Evolutionary conservation across 805 yeast species (phyloP), one percentile per base, ranked within the genome.

Genomic region (Yarrowia hollandica): DNA sequence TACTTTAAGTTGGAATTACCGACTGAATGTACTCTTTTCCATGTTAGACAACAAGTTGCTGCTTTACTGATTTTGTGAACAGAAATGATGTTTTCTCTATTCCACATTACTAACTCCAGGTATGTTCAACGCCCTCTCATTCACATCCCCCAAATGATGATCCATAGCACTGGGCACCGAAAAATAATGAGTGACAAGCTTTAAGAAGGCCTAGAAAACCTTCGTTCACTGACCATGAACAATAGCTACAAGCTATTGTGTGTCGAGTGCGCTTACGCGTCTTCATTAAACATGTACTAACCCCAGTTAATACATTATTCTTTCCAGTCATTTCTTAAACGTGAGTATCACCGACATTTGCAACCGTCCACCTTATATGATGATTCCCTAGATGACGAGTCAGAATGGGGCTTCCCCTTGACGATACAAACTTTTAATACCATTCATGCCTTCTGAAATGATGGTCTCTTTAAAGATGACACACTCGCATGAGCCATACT

Each of bases 101-200:
- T 15, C 25, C 42, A 14, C 25, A 30, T 58, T 28, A 61, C 50
- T 58, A 42, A 35, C 59, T 19, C 54, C 39, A 50, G 48, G 60
- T 50, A 59, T 46, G 59, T 48, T 28, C 11, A 11, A 4, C 19
- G 61, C 66, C 60, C 60, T 62, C 65, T 38, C 41, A n/a, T 8
- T 18, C 31, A 22, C 12, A 9, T 59, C 28, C 19, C 62, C 65
- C 64, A 66, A 60, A 81, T 82, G 97, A 90, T 80, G 97, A 90
- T 75, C 73, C 80, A 84, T 80, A 81, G 97, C 97, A 91, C 97
- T 91, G 97, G 97, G 97, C 97, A 90, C 97, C 85, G 97, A 88
- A 75, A 75, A 70, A 64, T 66, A 68, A 84, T 90, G 97, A 90
- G 96, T 88, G 97, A 90, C 90, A 87, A 76, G 80, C 96, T 95